Evolutionary conservation across 495 filamentous ascomycete species (phyloP).

Genomic region (Choiromyces venosus): DNA sequence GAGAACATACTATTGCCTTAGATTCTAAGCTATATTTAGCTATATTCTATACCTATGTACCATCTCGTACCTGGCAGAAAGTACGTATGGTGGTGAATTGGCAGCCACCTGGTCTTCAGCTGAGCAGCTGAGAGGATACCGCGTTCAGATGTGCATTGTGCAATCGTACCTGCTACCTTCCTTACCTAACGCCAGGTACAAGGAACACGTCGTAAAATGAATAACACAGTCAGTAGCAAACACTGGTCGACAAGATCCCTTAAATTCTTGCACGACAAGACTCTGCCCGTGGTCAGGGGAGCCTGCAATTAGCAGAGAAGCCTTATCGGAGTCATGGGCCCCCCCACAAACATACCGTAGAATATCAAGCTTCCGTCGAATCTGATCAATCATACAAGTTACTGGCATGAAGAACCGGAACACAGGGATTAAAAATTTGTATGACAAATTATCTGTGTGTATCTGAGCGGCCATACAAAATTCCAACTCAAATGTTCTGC

Average conservation of each 20-base stretch:
- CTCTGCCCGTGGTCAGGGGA: not conserved
- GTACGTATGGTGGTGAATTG: not conserved
- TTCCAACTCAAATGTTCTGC: too few species aligned
- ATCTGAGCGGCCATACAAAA: too few species aligned
- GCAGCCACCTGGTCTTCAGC: not conserved
- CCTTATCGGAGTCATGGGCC: not conserved
- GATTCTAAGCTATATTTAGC: not conserved
- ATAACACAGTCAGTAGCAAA: not conserved
- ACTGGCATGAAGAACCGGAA: too few species aligned
- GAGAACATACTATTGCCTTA: not conserved
- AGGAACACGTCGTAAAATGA: not conserved
- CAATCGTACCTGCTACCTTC: not conserved
- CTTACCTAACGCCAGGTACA: not conserved
- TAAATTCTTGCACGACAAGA: not conserved
- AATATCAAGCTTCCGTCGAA: not conserved
- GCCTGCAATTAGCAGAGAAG: not conserved
- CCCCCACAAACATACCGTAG: not conserved
- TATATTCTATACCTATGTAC: not conserved
- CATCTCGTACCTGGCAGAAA: not conserved
- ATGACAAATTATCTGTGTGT: too few species aligned
- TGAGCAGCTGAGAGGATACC: not conserved
- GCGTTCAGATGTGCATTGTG: not conserved
- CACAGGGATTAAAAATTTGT: too few species aligned
- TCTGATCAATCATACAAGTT: not conserved
- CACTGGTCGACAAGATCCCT: not conserved